Evolutionary conservation across 2,329 filamentous ascomycete species (phyloP).

Genomic region (Myrmaecium sp.): DNA sequence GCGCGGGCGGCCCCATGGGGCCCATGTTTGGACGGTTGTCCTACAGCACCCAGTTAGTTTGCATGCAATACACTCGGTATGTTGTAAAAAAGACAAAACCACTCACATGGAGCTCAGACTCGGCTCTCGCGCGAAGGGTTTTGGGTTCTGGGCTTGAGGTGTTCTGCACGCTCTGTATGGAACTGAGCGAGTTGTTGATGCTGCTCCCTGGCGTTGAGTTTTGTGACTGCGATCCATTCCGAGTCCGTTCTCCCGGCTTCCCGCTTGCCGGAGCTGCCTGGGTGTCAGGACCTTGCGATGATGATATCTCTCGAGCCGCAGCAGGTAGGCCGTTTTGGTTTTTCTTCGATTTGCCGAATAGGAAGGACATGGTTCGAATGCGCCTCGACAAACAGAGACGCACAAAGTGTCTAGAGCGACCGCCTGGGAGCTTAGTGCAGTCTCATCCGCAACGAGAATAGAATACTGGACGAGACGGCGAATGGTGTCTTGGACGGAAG

Average conservation of each 20-base stretch:
- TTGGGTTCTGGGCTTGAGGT: slow-evolving; percentile 49
- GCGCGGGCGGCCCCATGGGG: too few relatives aligned
- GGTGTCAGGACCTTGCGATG: slow-evolving; percentile 38
- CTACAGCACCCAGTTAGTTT: too few relatives aligned
- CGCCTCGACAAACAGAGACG: too few relatives aligned
- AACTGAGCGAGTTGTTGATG: slow-evolving; percentile 47
- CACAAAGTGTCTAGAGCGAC: too few relatives aligned
- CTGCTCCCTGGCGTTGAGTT: slow-evolving; percentile 64
- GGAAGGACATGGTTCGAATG: slow-evolving; percentile 29
- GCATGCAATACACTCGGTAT: slow-evolving; percentile 1
- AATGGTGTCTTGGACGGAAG: slow-evolving; percentile 4
- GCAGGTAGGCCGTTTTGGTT: slow-evolving; percentile 30
- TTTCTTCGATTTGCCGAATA: slow-evolving; percentile 33
- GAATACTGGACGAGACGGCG: too few relatives aligned
- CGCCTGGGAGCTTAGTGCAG: too few relatives aligned
- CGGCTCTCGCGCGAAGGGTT: slow-evolving; percentile 38
- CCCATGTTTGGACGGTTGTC: too few relatives aligned
- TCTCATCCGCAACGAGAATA: too few relatives aligned
- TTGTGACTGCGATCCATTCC: slow-evolving; percentile 19
- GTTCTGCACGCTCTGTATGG: slow-evolving; percentile 39
- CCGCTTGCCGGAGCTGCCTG: slow-evolving; percentile 26
- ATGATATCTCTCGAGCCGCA: slow-evolving; percentile 38
- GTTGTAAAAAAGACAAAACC: slow-evolving; percentile 2
- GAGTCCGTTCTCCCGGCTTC: slow-evolving; percentile 11
- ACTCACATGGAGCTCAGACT: slow-evolving; percentile 38